Base-by-base conservation (phyloP, 768 basidiomycete species). In the Fomitopsis pulvina region DNA sequence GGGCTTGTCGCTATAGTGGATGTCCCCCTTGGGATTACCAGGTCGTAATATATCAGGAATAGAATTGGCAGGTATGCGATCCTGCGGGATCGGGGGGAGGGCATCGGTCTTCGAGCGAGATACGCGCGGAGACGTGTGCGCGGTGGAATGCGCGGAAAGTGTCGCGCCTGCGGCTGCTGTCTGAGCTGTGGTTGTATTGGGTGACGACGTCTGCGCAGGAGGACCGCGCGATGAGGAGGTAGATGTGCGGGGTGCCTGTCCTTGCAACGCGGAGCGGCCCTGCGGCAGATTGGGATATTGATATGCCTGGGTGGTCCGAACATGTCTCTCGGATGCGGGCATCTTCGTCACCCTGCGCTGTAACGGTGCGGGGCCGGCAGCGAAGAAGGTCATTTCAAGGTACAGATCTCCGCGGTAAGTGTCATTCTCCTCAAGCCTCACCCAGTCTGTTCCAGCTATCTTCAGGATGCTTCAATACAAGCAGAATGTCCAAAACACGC, bases 341-440 rank as follows among this genome's bases (percentile, higher is more conserved):
- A 63, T 48, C 53, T 67, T 71, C 27, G 63, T 66, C 51, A 58
- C 60, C 50, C 57, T 62, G 37, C 62, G 68, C 51, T 53, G 56
- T 41, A 56, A 60, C 48, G 57, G 81, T 67, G 75, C 71, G 7
- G 83, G 80, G 3, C 74, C 77, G 48, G 85, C 81, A 2, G 91
- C 78, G 66, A 81, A 97, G 71, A 83, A 97, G 1, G 94, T 97
- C 81, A 96, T 86, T 65, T 97, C 94, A 14, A 96, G 75, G 63
- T 89, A 96, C 9, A 95, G 56, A 47, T 96, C 90, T 5, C 94
- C 94, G 21, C 88, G 81, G 46, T 80, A 72, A 7, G 80, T 76
- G 6, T 56, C 56, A 2, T 80, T 82, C 41, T 79, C 77, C 48
- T 73, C 68, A 39, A 90, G 71, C 39, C 69, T 64, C 14, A 87